Base-by-base conservation (phyloP, 192 early-diverging fungal species). In the Linnemannia schmuckeri region DNA sequence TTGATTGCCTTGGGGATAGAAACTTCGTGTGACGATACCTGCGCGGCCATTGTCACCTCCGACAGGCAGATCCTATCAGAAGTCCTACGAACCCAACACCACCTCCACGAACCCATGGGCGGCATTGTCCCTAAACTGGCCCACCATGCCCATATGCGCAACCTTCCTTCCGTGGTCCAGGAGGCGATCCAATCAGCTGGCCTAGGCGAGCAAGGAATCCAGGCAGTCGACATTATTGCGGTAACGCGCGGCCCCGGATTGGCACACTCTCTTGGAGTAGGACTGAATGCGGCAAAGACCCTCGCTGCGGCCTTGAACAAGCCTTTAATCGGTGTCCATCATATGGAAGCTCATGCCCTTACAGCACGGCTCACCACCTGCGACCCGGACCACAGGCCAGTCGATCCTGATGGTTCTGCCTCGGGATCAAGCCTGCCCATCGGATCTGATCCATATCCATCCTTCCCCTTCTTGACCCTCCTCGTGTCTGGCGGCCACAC, bases 311-410 rank as follows among this genome's bases (percentile, higher is more conserved):
- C 91, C 27, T 61, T 91, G 38, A 81, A 88, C 42, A 93, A 92
- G 82, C 95, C 96, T 20, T 88, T 96, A 37, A 82, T 96, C 46
- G 96, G 96, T 38, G 94, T 96, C 55, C 96, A 96, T 82, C 96
- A 96, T 79, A 96, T 96, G 96, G 96, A 96, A 83, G 96, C 95
- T 4, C 96, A 96, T 72, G 95, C 96, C 12, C 84, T 96, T 55
- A 95, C 95, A 70, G 94, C 94, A 49, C 93, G 96, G 4, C 90
- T 96, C 55, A 91, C 90, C 1, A 89, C 89, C 7, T 37, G 30
- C n/a, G 63, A 86, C 41, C 66, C 88, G 6, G 74, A 82, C 38
- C 35, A 82, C 38, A 35, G 22, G 22, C 41, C 33, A 66, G 3
- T 41, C 52, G 44, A 5, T 9, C 49, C 15, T 6, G 74, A 57